Percentiles rank a stretch among this genome's conserved stretches.
phyloP scores from a whole-genome alignment of 1,139 yeast species.

The Zygotorulaspora mrakii region DNA sequence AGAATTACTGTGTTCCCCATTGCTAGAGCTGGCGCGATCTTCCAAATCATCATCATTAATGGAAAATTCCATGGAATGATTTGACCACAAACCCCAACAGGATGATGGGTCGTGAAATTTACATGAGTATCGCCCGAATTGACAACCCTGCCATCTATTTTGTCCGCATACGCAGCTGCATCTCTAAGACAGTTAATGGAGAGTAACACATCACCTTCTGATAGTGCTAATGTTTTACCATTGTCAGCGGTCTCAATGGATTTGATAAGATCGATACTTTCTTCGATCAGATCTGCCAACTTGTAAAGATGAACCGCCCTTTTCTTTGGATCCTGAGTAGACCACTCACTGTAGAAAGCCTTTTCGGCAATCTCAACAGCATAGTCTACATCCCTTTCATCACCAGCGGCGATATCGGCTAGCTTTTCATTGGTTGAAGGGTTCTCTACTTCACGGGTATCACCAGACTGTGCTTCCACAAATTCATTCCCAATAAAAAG shows the following conservation, averaged over 20 bases:
- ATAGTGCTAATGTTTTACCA: slow-evolving; percentile 52
- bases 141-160: slow-evolving; percentile 65
- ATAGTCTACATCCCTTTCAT: slow-evolving; percentile 54
- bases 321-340: slow-evolving; percentile 41
- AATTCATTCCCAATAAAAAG: slow-evolving; percentile 80
- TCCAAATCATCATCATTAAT: slow-evolving; percentile 75
- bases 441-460: slow-evolving; percentile 57
- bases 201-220: slow-evolving; percentile 55
- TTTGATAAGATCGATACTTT: slow-evolving; percentile 46
- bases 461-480: slow-evolving; percentile 57
- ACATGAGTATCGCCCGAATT: slow-evolving; percentile 59
- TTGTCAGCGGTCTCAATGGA: slow-evolving; percentile 59
- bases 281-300: slow-evolving; percentile 52
- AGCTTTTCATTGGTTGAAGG: slow-evolving; percentile 62
- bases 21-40: slow-evolving; percentile 75
- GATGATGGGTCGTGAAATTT: slow-evolving; percentile 64
- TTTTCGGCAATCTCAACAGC: slow-evolving; percentile 60
- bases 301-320: slow-evolving; percentile 46
- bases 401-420: slow-evolving; percentile 52
- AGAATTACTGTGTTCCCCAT: slow-evolving; percentile 73
- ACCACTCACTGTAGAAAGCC: slow-evolving; percentile 52
- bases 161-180: slow-evolving; percentile 85
- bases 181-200: slow-evolving; percentile 56
- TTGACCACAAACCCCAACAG: slow-evolving; percentile 84
- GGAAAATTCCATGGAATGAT: slow-evolving; percentile 94